phyloP scores from a whole-genome alignment of 2,329 filamentous ascomycete genomes.

The Acrodontium crateriforme region DNA sequence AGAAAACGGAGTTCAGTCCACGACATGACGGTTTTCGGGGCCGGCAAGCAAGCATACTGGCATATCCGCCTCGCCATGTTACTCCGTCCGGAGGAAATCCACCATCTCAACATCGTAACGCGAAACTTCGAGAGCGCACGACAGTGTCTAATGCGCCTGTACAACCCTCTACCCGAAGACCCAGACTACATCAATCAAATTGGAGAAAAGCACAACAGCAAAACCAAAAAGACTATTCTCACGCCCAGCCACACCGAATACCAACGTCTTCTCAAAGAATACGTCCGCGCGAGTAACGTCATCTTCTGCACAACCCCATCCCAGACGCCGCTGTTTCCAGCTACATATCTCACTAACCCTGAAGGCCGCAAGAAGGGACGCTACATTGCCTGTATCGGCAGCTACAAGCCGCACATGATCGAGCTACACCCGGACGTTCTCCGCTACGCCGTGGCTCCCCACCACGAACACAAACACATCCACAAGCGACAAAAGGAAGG shows the following conservation, averaged over 20 bases:
- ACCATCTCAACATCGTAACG: constrained; percentile 72
- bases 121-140: constrained; percentile 50
- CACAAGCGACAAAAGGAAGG: constrained; percentile 50
- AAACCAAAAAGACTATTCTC: constrained; percentile 50
- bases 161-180: constrained; percentile 28
- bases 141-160: constrained; percentile 40
- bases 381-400: constrained; percentile 60
- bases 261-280: constrained; percentile 51
- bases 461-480: constrained; percentile 42
- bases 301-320: constrained; percentile 85
- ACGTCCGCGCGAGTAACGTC: constrained; percentile 59
- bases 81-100: constrained; percentile 54
- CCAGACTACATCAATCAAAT: constrained; percentile 22
- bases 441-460: constrained; percentile 43
- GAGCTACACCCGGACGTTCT: constrained; percentile 72
- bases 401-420: constrained; percentile 59
- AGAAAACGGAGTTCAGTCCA: constrained; percentile 53
- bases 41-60: constrained; percentile 87
- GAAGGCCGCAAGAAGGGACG: constrained; percentile 57
- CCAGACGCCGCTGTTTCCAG: constrained; percentile 60
- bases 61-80: constrained; percentile 75
- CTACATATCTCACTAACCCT: constrained; percentile 54
- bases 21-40: constrained; percentile 72
- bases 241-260: constrained; percentile 61
- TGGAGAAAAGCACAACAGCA: constrained; percentile 23